Percentiles rank a stretch among this genome's conserved stretches.
Conservation (phyloP, 2,329 filamentous ascomycete genomes). For the Parastagonospora avenae region DNA sequence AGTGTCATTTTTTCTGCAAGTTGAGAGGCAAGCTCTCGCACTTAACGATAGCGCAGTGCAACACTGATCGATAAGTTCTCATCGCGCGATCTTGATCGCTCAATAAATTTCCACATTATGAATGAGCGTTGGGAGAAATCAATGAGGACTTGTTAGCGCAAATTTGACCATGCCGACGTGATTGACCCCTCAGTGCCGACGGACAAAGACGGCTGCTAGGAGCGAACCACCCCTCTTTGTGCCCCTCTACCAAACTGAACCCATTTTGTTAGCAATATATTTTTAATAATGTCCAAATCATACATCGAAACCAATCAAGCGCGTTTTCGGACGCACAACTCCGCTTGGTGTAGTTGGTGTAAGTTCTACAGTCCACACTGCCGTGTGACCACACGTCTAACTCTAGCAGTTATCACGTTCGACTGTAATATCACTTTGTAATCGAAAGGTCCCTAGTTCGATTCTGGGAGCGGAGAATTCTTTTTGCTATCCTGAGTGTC, state of each 20-base stretch:
- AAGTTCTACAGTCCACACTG: not conserved
- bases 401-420: conserved; percentile 35
- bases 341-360: conserved; percentile 42
- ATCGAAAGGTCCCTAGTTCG: conserved; percentile 43
- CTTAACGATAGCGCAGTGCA: not conserved
- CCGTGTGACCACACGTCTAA: not conserved
- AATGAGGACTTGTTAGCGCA: not conserved
- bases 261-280: too few relatives aligned
- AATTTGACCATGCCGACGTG: not conserved
- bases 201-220: not conserved
- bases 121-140: not conserved
- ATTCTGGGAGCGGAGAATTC: conserved; percentile 40
- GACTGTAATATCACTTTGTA: conserved; percentile 41
- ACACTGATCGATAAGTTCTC: not conserved
- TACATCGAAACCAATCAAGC: conserved; percentile 14
- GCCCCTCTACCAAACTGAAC: not conserved
- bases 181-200: not conserved
- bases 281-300: too few relatives aligned
- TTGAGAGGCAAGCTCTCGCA: too few relatives aligned
- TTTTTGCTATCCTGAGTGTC: conserved; percentile 1
- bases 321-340: conserved; percentile 17
- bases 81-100: not conserved
- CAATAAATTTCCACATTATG: not conserved
- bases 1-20: too few relatives aligned
- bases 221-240: not conserved